These are phyloP conservation scores for Trypanosoma theileri DNA, from an alignment of 208 protist genomes.

Conservation along the genomic window DNA sequence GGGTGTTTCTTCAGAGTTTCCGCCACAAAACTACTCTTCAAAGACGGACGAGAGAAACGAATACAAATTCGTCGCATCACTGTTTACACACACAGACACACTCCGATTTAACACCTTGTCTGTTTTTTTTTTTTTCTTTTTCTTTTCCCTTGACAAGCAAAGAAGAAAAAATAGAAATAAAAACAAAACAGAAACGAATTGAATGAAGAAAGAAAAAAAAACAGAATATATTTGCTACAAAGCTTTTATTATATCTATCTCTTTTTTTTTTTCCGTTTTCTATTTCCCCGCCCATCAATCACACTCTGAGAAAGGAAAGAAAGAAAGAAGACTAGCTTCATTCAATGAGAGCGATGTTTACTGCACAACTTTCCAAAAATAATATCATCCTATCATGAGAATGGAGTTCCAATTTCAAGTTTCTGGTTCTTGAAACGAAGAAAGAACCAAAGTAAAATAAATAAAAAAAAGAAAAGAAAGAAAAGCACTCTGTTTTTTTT, in stretches of 20 bases:
- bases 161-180: slow-evolving; percentile 13
- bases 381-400: no score
- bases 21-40: slow-evolving; percentile 7
- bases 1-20: slow-evolving; percentile 24
- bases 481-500: not conserved
- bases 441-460: not conserved
- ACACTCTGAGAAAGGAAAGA: no score
- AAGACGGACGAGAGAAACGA: slow-evolving; percentile 3
- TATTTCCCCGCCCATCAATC: no score
- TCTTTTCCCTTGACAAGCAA: not conserved
- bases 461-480: slow-evolving; percentile 14
- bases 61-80: slow-evolving; percentile 7
- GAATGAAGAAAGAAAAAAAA: slow-evolving; percentile 26
- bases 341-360: no score
- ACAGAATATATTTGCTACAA: not conserved
- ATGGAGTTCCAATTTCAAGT: no score
- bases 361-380: no score
- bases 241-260: no score
- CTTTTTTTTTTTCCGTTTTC: not conserved
- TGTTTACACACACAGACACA: no score
- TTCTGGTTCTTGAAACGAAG: not conserved
- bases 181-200: slow-evolving; percentile 6
- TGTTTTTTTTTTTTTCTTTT: slow-evolving; percentile 1
- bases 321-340: no score
- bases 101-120: not conserved